Evolutionary conservation across 371 early-diverging fungal species (phyloP).

Genomic region (Phascolomyces articulosus): DNA sequence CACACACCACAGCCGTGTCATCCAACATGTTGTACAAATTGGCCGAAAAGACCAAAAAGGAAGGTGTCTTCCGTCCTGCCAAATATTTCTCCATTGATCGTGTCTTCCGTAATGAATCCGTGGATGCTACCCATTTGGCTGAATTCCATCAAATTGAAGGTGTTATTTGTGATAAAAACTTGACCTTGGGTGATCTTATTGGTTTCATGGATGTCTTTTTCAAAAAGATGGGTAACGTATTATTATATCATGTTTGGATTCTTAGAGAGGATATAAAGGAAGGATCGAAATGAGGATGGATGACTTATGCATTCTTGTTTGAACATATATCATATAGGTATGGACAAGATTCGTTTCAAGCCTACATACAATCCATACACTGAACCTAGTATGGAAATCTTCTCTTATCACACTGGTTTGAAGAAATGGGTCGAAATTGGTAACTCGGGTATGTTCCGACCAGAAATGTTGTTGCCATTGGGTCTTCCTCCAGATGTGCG

Average conservation of each 20-base stretch:
- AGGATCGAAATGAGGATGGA: too few relatives aligned
- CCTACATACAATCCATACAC: slow-evolving; percentile 99
- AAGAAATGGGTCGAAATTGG: slow-evolving; percentile 99
- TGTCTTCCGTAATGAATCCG: slow-evolving; percentile 99
- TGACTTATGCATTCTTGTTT: too few relatives aligned
- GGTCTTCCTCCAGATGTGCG: slow-evolving; percentile 96
- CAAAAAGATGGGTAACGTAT: slow-evolving; percentile 92
- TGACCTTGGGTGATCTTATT: slow-evolving; percentile 98
- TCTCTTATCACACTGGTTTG: slow-evolving; percentile 97
- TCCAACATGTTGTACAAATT: slow-evolving; percentile 94
- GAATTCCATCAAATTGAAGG: slow-evolving; percentile 99
- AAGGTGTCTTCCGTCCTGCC: slow-evolving; percentile 83
- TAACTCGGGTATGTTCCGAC: slow-evolving; percentile 99
- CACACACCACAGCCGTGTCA: slow-evolving; percentile 99
- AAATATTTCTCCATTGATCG: slow-evolving; percentile 99
- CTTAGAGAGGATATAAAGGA: background rate
- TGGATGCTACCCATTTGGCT: slow-evolving; percentile 99
- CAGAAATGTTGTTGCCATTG: slow-evolving; percentile 98
- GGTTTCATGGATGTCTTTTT: slow-evolving; percentile 98
- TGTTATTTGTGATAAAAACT: slow-evolving; percentile 94
- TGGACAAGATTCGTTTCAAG: slow-evolving; percentile 98
- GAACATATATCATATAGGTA: slow-evolving; percentile 33
- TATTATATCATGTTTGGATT: background rate
- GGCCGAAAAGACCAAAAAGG: slow-evolving; percentile 77
- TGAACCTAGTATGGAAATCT: slow-evolving; percentile 99